These are phyloP conservation scores for Pyrenula aspistea DNA, from an alignment of 495 filamentous ascomycete species.

Conservation along the genomic window DNA sequence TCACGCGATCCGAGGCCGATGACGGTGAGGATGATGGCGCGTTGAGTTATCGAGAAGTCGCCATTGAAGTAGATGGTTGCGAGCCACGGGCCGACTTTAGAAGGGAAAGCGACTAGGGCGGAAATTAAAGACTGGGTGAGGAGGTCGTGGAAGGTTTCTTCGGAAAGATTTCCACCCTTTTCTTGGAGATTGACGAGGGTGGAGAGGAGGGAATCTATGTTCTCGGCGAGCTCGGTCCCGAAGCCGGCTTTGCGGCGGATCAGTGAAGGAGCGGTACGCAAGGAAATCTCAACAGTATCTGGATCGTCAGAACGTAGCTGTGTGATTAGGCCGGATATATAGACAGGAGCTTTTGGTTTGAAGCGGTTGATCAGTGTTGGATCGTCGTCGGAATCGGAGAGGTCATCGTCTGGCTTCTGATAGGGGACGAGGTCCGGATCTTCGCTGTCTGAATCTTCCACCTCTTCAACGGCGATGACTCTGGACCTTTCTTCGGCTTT, in stretches of 20 bases:
- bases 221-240: slow-evolving; percentile 75
- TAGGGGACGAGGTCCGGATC: slow-evolving; percentile 73
- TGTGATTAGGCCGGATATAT: slow-evolving; percentile 67
- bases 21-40: slow-evolving; percentile 66
- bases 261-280: slow-evolving; percentile 61
- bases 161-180: slow-evolving; percentile 37
- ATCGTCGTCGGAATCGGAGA: slow-evolving; percentile 84
- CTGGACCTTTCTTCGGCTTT: slow-evolving; percentile 24
- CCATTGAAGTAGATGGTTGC: slow-evolving; percentile 78
- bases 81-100: slow-evolving; percentile 72
- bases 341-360: slow-evolving; percentile 77
- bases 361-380: slow-evolving; percentile 71
- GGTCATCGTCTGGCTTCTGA: slow-evolving; percentile 85
- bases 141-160: slow-evolving; percentile 54
- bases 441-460: slow-evolving; percentile 45
- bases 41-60: slow-evolving; percentile 76
- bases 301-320: slow-evolving; percentile 76
- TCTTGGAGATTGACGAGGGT: slow-evolving; percentile 70
- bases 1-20: slow-evolving; percentile 80
- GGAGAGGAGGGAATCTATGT: slow-evolving; percentile 68
- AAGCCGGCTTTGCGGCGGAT: slow-evolving; percentile 83
- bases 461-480: slow-evolving; percentile 57
- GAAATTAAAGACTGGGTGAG: slow-evolving; percentile 78
- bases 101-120: slow-evolving; percentile 61
- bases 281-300: slow-evolving; percentile 69